Percentiles rank a stretch among this genome's conserved stretches.
Conservation (phyloP, 106 monocot species). For the Dactylorhiza incarnata region DNA sequence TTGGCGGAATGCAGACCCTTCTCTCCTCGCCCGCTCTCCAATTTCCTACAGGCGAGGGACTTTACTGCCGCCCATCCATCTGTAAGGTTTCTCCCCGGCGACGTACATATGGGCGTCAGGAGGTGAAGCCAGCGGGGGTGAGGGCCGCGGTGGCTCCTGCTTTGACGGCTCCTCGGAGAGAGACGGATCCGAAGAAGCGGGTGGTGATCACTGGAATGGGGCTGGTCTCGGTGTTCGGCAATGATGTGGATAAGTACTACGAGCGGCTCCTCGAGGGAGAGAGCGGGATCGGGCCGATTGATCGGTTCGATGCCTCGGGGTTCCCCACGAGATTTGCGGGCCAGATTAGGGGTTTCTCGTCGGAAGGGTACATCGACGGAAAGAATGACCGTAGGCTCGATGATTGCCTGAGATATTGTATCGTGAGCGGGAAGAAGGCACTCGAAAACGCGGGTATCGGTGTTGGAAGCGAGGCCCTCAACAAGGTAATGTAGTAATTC, state of each 20-base stretch:
- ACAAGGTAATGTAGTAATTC: slow-evolving; percentile 28
- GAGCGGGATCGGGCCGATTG: slow-evolving; percentile 81
- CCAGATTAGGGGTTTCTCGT: slow-evolving; percentile 74
- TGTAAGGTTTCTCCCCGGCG: background rate
- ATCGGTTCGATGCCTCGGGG: slow-evolving; percentile 81
- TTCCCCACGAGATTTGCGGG: slow-evolving; percentile 91
- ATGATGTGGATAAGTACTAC: slow-evolving; percentile 84
- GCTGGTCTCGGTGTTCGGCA: slow-evolving; percentile 87
- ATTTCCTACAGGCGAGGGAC: background rate
- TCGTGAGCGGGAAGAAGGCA: slow-evolving; percentile 94
- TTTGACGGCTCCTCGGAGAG: slow-evolving; percentile 47
- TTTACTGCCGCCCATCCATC: background rate
- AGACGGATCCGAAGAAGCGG: slow-evolving; percentile 90
- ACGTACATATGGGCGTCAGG: background rate
- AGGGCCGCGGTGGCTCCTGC: slow-evolving; percentile 18
- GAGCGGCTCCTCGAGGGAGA: slow-evolving; percentile 69
- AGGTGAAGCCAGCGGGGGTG: background rate
- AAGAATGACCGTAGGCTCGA: slow-evolving; percentile 86
- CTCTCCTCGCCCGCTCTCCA: background rate
- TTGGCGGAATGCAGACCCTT: background rate
- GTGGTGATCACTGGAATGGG: slow-evolving; percentile 97
- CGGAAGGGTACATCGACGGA: slow-evolving; percentile 85
- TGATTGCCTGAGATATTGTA: slow-evolving; percentile 63
- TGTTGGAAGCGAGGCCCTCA: slow-evolving; percentile 22
- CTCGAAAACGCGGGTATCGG: slow-evolving; percentile 58